These are phyloP conservation scores for Breynia disticha DNA, from an alignment of 441 rosid species.

Conservation along the genomic window DNA sequence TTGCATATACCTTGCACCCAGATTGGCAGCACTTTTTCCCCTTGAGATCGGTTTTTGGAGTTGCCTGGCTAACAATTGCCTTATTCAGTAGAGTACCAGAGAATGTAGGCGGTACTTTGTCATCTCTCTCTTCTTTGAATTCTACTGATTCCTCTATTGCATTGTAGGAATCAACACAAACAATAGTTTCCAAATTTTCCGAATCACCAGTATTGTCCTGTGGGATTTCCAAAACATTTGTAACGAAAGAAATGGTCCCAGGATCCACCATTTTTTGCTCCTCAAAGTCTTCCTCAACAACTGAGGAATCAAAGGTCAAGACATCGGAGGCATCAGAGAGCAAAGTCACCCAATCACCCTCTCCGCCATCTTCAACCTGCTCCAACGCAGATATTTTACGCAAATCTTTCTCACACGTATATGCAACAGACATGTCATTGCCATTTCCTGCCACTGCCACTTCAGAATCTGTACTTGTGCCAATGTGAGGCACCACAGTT, in stretches of 20 bases:
- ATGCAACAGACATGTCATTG: slow-evolving; percentile 24
- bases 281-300: slow-evolving; percentile 23
- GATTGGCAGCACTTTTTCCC: slow-evolving; percentile 15
- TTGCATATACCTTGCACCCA: background rate
- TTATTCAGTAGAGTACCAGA: slow-evolving; percentile 20
- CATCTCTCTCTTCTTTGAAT: slow-evolving; percentile 14
- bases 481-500: slow-evolving; percentile 17
- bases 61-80: slow-evolving; percentile 19
- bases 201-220: slow-evolving; percentile 18
- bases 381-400: slow-evolving; percentile 26
- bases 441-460: slow-evolving; percentile 16
- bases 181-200: slow-evolving; percentile 19
- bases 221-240: slow-evolving; percentile 30
- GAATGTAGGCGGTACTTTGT: slow-evolving; percentile 22
- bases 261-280: slow-evolving; percentile 30
- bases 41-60: slow-evolving; percentile 25
- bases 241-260: slow-evolving; percentile 30
- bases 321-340: slow-evolving; percentile 45
- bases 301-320: slow-evolving; percentile 46
- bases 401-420: slow-evolving; percentile 24
- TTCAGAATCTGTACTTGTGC: slow-evolving; percentile 17
- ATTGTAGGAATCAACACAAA: slow-evolving; percentile 18
- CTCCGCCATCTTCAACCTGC: slow-evolving; percentile 26
- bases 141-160: slow-evolving; percentile 21
- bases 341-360: slow-evolving; percentile 42